Evolutionary conservation across 352 stramenopile genomes (phyloP).

Genomic region (Phytopythium helicoides): DNA sequence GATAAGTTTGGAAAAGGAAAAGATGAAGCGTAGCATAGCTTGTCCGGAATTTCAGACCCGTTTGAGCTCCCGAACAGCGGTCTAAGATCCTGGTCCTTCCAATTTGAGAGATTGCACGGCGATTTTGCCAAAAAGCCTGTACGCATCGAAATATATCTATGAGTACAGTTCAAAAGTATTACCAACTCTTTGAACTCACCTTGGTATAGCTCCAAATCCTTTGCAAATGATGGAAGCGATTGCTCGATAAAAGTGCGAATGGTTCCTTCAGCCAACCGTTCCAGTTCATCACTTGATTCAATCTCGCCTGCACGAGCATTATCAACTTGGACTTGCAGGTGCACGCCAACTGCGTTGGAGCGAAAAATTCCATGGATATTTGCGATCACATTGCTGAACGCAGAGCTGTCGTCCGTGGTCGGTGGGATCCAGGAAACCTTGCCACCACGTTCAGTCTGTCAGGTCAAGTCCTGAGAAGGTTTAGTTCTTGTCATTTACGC

Average conservation of each 20-base stretch:
- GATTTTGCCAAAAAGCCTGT: constrained; percentile 43
- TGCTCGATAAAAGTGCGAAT: constrained; percentile 22
- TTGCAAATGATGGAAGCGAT: constrained; percentile 13
- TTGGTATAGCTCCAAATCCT: constrained; percentile 10
- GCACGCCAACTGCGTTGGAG: constrained; percentile 29
- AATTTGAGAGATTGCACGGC: constrained; percentile 27
- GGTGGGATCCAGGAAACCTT: constrained; percentile 35
- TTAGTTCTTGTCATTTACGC: background rate
- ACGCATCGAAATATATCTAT: background rate
- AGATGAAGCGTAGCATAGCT: constrained; percentile 33
- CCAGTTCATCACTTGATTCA: too few relatives aligned
- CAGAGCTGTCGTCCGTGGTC: constrained; percentile 21
- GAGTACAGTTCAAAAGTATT: too few relatives aligned
- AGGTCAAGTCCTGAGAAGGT: background rate
- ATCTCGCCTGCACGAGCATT: too few relatives aligned
- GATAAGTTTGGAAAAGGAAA: constrained; percentile 17
- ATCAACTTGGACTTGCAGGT: constrained; percentile 27
- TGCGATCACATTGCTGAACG: constrained; percentile 32
- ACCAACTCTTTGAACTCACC: too few relatives aligned
- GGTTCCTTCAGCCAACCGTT: constrained; percentile 32
- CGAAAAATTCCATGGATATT: constrained; percentile 19
- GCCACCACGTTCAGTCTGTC: background rate
- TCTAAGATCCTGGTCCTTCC: constrained; percentile 11
- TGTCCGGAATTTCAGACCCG: constrained; percentile 1
- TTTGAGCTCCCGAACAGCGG: constrained; percentile 12